phyloP scores from a whole-genome alignment of 2,329 filamentous ascomycete species.

The Magnaporthiopsis incrustans region DNA sequence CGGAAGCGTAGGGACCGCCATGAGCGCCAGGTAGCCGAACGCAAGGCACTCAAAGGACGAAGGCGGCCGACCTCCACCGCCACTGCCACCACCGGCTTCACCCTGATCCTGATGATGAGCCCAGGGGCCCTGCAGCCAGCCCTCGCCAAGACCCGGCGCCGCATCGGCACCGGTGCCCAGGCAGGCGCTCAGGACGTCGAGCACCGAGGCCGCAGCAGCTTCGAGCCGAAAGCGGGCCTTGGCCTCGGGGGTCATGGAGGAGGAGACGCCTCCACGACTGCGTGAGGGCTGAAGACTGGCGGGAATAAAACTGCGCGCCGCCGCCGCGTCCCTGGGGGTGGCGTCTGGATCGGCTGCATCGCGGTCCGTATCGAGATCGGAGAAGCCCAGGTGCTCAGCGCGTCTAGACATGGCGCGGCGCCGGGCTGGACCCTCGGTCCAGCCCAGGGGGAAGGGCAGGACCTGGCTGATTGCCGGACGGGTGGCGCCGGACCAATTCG shows the following conservation, averaged over 20 bases:
- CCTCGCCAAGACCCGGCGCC: not conserved
- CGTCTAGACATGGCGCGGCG: slow-evolving; percentile 62
- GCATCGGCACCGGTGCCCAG: not conserved
- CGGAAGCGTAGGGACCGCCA: slow-evolving; percentile 39
- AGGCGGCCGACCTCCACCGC: slow-evolving; percentile 33
- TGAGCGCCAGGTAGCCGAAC: slow-evolving; percentile 70
- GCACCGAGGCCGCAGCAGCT: slow-evolving; percentile 60
- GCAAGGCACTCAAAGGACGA: slow-evolving; percentile 71
- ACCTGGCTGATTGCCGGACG: slow-evolving; percentile 73
- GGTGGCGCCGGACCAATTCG: slow-evolving; percentile 74
- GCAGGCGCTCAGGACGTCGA: slow-evolving; percentile 51
- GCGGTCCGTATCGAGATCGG: slow-evolving; percentile 52
- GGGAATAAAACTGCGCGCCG: slow-evolving; percentile 20
- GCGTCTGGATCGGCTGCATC: slow-evolving; percentile 14
- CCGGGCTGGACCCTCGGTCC: slow-evolving; percentile 69
- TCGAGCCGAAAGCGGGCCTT: slow-evolving; percentile 65
- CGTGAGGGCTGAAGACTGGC: slow-evolving; percentile 35
- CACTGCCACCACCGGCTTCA: slow-evolving; percentile 20
- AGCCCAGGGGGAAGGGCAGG: slow-evolving; percentile 80
- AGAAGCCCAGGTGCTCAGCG: slow-evolving; percentile 63
- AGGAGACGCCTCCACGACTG: slow-evolving; percentile 41
- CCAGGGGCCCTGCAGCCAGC: slow-evolving; percentile 17
- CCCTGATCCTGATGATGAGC: slow-evolving; percentile 4
- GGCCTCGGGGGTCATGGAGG: slow-evolving; percentile 61
- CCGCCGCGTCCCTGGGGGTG: slow-evolving; percentile 13